Evolutionary conservation across 805 yeast genomes (phyloP).

Genomic region (Barnettozyma siamensis): DNA sequence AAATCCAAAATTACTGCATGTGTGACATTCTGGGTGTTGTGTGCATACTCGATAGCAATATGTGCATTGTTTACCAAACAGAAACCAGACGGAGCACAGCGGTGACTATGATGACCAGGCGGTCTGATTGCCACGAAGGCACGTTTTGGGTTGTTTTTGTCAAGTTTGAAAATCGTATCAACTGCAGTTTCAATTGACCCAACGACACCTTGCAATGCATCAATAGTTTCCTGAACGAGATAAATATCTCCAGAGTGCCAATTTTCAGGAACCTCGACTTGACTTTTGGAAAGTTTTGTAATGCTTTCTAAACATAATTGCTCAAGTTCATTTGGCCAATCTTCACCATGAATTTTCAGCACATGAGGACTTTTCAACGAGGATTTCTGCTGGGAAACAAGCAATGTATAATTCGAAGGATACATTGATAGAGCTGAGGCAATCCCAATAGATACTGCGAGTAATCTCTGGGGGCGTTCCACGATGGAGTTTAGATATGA

Average conservation of each 20-base stretch:
- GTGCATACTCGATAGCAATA: constrained; percentile 74
- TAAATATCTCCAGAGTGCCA: constrained; percentile 87
- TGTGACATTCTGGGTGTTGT: constrained; percentile 52
- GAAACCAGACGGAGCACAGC: constrained; percentile 80
- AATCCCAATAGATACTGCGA: constrained; percentile 74
- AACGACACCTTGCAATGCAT: constrained; percentile 70
- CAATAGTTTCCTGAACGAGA: constrained; percentile 55
- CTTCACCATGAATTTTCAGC: constrained; percentile 60
- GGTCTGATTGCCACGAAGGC: constrained; percentile 72
- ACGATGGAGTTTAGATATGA: constrained; percentile 62
- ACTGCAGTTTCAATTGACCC: constrained; percentile 72
- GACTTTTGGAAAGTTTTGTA: constrained; percentile 42
- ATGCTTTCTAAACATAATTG: constrained; percentile 57
- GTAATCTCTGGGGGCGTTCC: constrained; percentile 74
- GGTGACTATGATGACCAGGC: constrained; percentile 86
- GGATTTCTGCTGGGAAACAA: constrained; percentile 41
- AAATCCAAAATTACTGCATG: constrained; percentile 81
- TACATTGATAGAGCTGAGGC: constrained; percentile 67
- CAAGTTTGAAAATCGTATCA: constrained; percentile 41
- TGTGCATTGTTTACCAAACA: constrained; percentile 80
- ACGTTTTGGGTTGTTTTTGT: constrained; percentile 30
- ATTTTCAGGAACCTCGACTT: constrained; percentile 69
- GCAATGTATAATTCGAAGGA: constrained; percentile 51
- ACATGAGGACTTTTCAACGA: constrained; percentile 57
- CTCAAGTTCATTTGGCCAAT: constrained; percentile 59